Evolutionary conservation across 192 early-diverging fungal genomes (phyloP).

Genomic region (Chytriomyces sp.): DNA sequence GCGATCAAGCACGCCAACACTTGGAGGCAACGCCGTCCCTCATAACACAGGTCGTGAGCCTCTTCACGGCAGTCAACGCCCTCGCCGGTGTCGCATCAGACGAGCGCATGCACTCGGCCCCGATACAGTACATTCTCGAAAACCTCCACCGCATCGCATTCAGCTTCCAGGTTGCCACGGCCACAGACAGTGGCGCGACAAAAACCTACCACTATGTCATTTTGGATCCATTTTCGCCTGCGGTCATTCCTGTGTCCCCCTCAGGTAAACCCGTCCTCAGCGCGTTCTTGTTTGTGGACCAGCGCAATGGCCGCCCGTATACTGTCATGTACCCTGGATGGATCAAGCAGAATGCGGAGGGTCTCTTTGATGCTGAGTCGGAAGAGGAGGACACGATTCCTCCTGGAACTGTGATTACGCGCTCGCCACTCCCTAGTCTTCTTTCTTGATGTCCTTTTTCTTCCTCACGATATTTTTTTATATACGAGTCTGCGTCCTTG

Average conservation of each 20-base stretch:
- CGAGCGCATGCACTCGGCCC: background rate
- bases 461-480: no score
- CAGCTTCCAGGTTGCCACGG: background rate
- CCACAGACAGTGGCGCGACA: background rate
- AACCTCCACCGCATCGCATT: constrained; percentile 24
- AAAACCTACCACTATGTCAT: constrained; percentile 7
- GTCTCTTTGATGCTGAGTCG: background rate
- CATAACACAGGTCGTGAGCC: background rate
- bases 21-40: constrained; percentile 2
- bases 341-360: constrained; percentile 6
- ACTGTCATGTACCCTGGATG: constrained; percentile 23
- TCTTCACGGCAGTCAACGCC: constrained; percentile 8
- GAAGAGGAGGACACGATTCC: constrained; percentile 21
- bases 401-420: background rate
- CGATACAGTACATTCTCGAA: constrained; percentile 9
- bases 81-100: background rate
- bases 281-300: constrained; percentile 19
- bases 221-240: constrained; percentile 4
- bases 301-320: background rate
- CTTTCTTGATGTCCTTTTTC: no score
- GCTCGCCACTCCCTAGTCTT: background rate
- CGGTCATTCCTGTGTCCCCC: constrained; percentile 10
- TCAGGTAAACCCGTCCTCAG: background rate
- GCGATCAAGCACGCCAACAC: constrained; percentile 5
- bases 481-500: background rate